Conservation (phyloP, 2,329 filamentous ascomycete genomes). For the Madurella mycetomatis region DNA sequence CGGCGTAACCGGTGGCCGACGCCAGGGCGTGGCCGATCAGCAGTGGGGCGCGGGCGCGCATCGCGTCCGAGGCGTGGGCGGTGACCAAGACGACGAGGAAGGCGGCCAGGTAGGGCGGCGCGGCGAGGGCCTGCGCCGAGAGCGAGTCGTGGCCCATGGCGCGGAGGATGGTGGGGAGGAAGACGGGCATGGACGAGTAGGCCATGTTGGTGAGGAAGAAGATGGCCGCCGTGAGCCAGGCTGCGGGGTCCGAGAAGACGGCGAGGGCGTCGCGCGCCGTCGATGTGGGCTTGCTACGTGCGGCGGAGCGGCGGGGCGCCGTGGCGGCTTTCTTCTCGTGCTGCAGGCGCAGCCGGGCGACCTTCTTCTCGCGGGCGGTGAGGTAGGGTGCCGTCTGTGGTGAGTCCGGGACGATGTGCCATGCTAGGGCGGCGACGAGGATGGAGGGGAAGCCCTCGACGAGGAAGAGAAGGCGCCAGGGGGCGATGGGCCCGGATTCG, state of each 20-base stretch:
- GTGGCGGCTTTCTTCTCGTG: conserved; percentile 14
- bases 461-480: conserved; percentile 82
- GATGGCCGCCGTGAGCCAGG: conserved; percentile 74
- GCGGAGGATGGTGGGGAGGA: conserved; percentile 74
- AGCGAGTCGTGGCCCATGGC: conserved; percentile 69
- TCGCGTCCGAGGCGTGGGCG: conserved; percentile 66
- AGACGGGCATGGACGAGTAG: conserved; percentile 82
- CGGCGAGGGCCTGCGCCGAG: conserved; percentile 70
- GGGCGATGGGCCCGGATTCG: conserved; percentile 61
- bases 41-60: conserved; percentile 57
- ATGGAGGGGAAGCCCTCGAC: conserved; percentile 82
- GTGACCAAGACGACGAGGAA: conserved; percentile 70
- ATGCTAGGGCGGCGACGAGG: conserved; percentile 68
- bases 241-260: conserved; percentile 61
- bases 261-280: conserved; percentile 53
- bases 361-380: conserved; percentile 58
- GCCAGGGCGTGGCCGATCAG: conserved; percentile 65
- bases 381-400: conserved; percentile 64
- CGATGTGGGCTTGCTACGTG: conserved; percentile 35
- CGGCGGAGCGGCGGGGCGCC: conserved; percentile 8
- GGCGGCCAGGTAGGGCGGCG: conserved; percentile 74
- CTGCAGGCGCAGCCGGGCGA: conserved; percentile 63
- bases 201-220: conserved; percentile 86
- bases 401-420: conserved; percentile 70
- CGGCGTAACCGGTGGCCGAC: conserved; percentile 55